phyloP scores from a whole-genome alignment of 1,284 basidiomycete genomes.

The Apiotrichum brassicae region DNA sequence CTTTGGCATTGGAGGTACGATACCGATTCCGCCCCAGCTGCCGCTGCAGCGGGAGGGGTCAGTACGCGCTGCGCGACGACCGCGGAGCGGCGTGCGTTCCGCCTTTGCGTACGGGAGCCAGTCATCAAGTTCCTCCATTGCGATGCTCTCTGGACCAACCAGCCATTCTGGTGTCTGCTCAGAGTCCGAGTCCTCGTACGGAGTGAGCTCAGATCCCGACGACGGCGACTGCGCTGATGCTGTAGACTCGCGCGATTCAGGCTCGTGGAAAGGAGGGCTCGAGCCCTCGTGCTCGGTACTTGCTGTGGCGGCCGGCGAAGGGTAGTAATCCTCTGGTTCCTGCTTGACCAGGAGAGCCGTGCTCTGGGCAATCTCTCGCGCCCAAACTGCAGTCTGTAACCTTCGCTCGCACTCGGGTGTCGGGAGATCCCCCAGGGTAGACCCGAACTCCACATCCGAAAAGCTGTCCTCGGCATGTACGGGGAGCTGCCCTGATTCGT shows the following conservation, averaged over 20 bases:
- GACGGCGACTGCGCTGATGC: constrained; percentile 20
- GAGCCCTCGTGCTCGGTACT: constrained; percentile 14
- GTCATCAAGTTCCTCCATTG: constrained; percentile 40
- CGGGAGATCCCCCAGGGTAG: constrained; percentile 28
- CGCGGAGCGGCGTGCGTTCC: constrained; percentile 26
- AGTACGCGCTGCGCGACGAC: constrained; percentile 11
- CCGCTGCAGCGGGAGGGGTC: constrained; percentile 16
- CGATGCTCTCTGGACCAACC: constrained; percentile 39
- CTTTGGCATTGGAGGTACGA: constrained; percentile 12
- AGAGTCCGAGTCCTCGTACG: constrained; percentile 23
- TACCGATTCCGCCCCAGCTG: constrained; percentile 40
- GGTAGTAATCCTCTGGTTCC: constrained; percentile 35
- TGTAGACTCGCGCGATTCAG: constrained; percentile 14
- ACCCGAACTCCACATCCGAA: constrained; percentile 33
- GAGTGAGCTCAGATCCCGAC: constrained; percentile 30
- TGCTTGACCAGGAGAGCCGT: constrained; percentile 31
- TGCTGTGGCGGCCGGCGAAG: constrained; percentile 28
- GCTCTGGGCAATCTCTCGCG: constrained; percentile 26
- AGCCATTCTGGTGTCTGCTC: constrained; percentile 23
- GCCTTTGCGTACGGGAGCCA: constrained; percentile 26
- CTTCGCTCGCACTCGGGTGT: constrained; percentile 38
- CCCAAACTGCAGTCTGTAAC: constrained; percentile 39
- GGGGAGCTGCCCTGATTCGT: constrained; percentile 37
- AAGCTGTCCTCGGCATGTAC: constrained; percentile 40
- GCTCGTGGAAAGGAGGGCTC: not conserved